Base-by-base conservation (phyloP, 495 filamentous ascomycete species). In the Talaromyces adpressus region DNA sequence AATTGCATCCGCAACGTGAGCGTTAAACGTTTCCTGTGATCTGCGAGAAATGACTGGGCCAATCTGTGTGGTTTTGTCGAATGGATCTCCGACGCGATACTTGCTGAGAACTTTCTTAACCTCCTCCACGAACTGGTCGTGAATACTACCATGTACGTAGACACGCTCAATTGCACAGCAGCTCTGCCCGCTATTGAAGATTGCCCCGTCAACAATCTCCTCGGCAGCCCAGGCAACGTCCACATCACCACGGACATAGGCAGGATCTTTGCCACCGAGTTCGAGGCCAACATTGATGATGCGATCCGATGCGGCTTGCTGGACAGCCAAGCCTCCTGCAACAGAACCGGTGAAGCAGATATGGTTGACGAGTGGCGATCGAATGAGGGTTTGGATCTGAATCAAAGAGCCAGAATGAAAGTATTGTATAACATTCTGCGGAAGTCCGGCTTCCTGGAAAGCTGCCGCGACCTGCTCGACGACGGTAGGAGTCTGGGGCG, bases 181-280 rank as follows among this genome's bases (percentile, higher is more conserved):
- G 68, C 92, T 96, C 74, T 98, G 94, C 22, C 94, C 94, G 32
- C 91, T 95, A 76, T 97, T 98, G 81, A 97, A 98, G 45, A 98
- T 79, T 3, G 93, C 91, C 4, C 93, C 92, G 68, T 97, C 93
- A 30, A 96, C 90, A 63, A 97, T 91, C 74, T 96, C 91, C 68
- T 90, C 91, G 1, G 93, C 93, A 1, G 89, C 93, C 93, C 92
- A 96, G 30, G 84, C 83, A 22, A 95, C 74, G 70, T 97, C 91
- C 1, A 96, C 91, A 72, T 97, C 93, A 12, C 80, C 83, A 59
- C 92, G 82, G 18, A 97, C 82, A 67, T 96, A 96, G 8, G 93
- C 93, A 2, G 93, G 91, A 71, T 97, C 93, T 65, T 97, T 97
- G 45, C 93, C 93, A 34, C 93, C 93, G 8, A 97, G 85, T 67